Percentiles rank a stretch among this genome's conserved stretches.
Evolutionary conservation across 2,329 filamentous ascomycete genomes (phyloP).

Genomic region (Plenodomus tracheiphilus): DNA sequence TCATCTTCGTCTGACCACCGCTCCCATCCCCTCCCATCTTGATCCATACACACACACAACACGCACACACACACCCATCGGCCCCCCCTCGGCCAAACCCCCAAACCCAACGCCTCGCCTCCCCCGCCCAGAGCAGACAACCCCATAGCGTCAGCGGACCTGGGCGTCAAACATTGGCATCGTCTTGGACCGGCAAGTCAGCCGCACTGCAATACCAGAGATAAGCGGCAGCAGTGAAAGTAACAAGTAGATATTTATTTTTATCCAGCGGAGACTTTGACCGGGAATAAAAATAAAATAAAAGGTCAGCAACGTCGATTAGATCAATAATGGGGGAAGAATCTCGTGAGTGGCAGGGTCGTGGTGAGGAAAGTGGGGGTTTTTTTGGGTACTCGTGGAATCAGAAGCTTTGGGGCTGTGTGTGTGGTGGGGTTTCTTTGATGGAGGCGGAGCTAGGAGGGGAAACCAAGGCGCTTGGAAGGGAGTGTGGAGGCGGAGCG

Average conservation of each 20-base stretch:
- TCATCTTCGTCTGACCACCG: too few relatives aligned
- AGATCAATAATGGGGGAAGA: too few relatives aligned
- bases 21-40: too few relatives aligned
- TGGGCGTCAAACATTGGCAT: conserved; percentile 4
- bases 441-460: too few relatives aligned
- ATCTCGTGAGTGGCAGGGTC: too few relatives aligned
- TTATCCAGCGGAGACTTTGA: too few relatives aligned
- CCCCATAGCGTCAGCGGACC: conserved; percentile 5
- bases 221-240: conserved; percentile 8
- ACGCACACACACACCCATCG: neutral
- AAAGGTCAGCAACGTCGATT: too few relatives aligned
- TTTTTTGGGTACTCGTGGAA: neutral
- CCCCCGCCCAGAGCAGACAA: neutral
- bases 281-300: too few relatives aligned
- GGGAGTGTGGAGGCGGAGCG: conserved; percentile 1
- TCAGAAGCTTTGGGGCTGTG: neutral
- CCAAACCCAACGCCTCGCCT: neutral
- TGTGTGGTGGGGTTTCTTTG: neutral
- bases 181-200: conserved; percentile 7
- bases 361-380: too few relatives aligned
- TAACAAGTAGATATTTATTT: too few relatives aligned
- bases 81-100: neutral
- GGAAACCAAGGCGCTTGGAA: neutral
- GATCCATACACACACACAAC: too few relatives aligned
- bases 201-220: neutral